Evolutionary conservation across 2,329 filamentous ascomycete species (phyloP).

Genomic region (Botrytis pseudocinerea): DNA sequence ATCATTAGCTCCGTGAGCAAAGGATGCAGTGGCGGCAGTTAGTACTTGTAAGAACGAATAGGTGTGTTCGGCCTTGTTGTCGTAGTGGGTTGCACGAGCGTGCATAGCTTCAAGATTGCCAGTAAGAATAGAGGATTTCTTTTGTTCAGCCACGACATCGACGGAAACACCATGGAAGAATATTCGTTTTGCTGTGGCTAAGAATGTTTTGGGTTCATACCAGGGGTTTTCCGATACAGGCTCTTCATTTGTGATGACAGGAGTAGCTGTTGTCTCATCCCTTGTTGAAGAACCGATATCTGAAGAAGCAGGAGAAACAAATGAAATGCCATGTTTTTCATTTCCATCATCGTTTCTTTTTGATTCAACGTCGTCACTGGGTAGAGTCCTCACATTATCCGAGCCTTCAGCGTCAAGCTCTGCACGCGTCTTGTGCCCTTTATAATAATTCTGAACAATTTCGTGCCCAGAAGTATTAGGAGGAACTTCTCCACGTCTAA

Average conservation of each 20-base stretch:
- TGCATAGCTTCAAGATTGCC: slow-evolving; percentile 73
- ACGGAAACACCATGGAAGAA: slow-evolving; percentile 11
- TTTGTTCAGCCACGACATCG: slow-evolving; percentile 39
- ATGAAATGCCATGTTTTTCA: slow-evolving; percentile 8
- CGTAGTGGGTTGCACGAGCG: slow-evolving; percentile 61
- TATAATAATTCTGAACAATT: slow-evolving; percentile 6
- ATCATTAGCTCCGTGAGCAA: slow-evolving; percentile 72
- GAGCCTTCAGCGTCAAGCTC: slow-evolving; percentile 47
- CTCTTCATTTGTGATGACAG: neutral
- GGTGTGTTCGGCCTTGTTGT: slow-evolving; percentile 67
- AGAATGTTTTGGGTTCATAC: neutral
- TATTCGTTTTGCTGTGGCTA: neutral
- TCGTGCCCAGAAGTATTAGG: neutral
- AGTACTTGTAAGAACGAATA: slow-evolving; percentile 56
- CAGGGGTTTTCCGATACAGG: neutral
- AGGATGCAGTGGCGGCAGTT: slow-evolving; percentile 52
- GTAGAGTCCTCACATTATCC: slow-evolving; percentile 39
- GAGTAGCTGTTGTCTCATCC: neutral
- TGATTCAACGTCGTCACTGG: slow-evolving; percentile 1
- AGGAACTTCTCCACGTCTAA: slow-evolving; percentile 1
- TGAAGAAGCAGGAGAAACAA: neutral
- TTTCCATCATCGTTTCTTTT: neutral
- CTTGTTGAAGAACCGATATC: neutral
- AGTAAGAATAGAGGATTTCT: slow-evolving; percentile 51
- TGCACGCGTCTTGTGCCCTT: neutral